These are phyloP conservation scores for Melampsora americana DNA, from an alignment of 1,284 basidiomycete species.

Conservation along the genomic window DNA sequence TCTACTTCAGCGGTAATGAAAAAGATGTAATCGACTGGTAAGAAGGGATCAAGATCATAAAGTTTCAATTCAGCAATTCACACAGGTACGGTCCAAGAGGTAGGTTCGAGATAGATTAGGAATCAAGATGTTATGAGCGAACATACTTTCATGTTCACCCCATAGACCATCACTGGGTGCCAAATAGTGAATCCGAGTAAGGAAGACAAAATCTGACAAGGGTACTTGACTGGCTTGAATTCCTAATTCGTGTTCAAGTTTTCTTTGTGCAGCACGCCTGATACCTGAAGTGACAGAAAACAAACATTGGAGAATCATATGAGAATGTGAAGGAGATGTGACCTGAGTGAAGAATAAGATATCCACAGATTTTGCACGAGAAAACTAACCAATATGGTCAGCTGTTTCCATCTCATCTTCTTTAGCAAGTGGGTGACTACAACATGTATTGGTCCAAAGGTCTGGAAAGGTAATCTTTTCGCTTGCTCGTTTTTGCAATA, in stretches of 20 bases:
- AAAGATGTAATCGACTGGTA: conserved; percentile 90
- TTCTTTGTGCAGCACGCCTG: conserved; percentile 81
- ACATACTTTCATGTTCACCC: conserved; percentile 96
- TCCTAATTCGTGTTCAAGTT: conserved; percentile 94
- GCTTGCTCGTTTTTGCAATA: conserved; percentile 87
- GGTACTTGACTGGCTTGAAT: conserved; percentile 72
- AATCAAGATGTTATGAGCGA: background rate
- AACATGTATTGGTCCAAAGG: conserved; percentile 99
- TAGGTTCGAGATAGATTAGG: background rate
- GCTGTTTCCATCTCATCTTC: conserved; percentile 68
- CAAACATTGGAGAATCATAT: background rate
- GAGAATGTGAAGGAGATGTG: background rate
- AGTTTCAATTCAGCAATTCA: background rate
- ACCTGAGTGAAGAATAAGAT: background rate
- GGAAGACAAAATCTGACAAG: conserved; percentile 83
- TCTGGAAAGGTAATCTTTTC: conserved; percentile 99
- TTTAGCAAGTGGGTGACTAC: conserved; percentile 81
- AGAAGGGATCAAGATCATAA: background rate
- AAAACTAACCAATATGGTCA: conserved; percentile 66
- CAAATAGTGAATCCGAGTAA: conserved; percentile 95
- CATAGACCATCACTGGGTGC: conserved; percentile 88
- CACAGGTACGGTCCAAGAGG: background rate
- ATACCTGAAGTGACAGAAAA: conserved; percentile 60
- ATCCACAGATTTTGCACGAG: background rate
- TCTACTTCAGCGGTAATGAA: conserved; percentile 86